Evolutionary conservation across 2,329 filamentous ascomycete species (phyloP).

Genomic region (Trichoderma sp.): DNA sequence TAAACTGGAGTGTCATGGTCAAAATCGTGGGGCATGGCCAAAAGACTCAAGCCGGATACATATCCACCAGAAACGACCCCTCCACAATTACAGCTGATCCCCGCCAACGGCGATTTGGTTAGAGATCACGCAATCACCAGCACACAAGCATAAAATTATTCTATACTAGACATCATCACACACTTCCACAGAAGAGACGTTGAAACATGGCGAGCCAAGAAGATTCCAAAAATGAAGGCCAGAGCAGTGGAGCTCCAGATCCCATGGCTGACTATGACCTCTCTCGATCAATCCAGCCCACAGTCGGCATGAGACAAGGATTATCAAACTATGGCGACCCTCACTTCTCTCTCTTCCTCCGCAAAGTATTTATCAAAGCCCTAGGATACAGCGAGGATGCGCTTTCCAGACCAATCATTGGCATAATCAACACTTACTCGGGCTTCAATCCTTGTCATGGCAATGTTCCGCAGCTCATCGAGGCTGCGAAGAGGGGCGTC

Average conservation of each 20-base stretch:
- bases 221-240: background rate
- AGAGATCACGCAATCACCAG: background rate
- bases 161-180: background rate
- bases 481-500: slow-evolving; percentile 66
- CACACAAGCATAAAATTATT: background rate
- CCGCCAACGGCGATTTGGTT: background rate
- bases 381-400: slow-evolving; percentile 71
- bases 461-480: slow-evolving; percentile 67
- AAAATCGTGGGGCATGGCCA: background rate
- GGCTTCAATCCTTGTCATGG: slow-evolving; percentile 73
- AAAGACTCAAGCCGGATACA: background rate
- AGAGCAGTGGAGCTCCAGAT: background rate
- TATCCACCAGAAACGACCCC: background rate
- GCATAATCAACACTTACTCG: slow-evolving; percentile 70
- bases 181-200: rapidly evolving
- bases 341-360: slow-evolving; percentile 71
- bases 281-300: slow-evolving; percentile 46
- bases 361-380: slow-evolving; percentile 76
- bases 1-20: too few relatives aligned
- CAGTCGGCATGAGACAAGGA: slow-evolving; percentile 58
- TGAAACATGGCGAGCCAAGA: background rate
- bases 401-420: slow-evolving; percentile 67
- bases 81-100: background rate
- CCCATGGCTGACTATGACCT: slow-evolving; percentile 57
- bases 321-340: slow-evolving; percentile 68